phyloP scores from a whole-genome alignment of 2,329 filamentous ascomycete genomes.

The Domatiomyces globalis region DNA sequence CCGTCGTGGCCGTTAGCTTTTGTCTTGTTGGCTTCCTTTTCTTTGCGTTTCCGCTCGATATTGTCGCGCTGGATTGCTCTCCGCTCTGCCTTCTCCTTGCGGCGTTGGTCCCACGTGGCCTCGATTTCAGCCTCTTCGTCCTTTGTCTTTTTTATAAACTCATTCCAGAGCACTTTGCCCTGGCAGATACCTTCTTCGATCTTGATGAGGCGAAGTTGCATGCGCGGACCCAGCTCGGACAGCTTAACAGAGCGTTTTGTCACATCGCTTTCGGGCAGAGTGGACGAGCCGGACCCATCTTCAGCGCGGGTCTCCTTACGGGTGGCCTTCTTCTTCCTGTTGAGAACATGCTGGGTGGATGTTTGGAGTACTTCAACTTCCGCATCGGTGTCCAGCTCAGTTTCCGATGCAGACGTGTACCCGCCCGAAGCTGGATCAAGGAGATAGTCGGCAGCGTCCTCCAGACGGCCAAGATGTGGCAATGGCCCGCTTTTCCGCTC shows the following conservation, averaged over 20 bases:
- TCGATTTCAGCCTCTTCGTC: slow-evolving; percentile 67
- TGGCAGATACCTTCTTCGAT: slow-evolving; percentile 86
- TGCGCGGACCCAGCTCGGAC: slow-evolving; percentile 77
- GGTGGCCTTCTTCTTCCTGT: slow-evolving; percentile 28
- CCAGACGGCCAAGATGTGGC: slow-evolving; percentile 77
- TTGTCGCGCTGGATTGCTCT: slow-evolving; percentile 78
- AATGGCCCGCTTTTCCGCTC: slow-evolving; percentile 45
- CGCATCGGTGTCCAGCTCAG: slow-evolving; percentile 83
- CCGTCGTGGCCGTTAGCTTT: slow-evolving; percentile 33
- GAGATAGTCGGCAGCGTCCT: slow-evolving; percentile 90
- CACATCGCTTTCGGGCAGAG: slow-evolving; percentile 34
- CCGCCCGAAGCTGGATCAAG: slow-evolving; percentile 65
- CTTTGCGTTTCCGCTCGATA: slow-evolving; percentile 66
- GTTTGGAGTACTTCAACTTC: slow-evolving; percentile 70
- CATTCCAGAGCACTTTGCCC: slow-evolving; percentile 94
- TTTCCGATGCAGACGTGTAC: slow-evolving; percentile 86
- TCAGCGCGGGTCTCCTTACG: slow-evolving; percentile 24
- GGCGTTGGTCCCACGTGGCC: slow-evolving; percentile 63
- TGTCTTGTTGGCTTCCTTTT: slow-evolving; percentile 30
- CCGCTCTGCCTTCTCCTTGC: slow-evolving; percentile 67
- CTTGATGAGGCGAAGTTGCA: slow-evolving; percentile 81
- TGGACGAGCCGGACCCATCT: slow-evolving; percentile 32
- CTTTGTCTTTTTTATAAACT: slow-evolving; percentile 74
- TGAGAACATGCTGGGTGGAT: slow-evolving; percentile 39
- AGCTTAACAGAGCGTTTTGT: slow-evolving; percentile 83